These are phyloP conservation scores for Poteriospumella lacustris DNA, from an alignment of 108 stramenopile species.

Conservation along the genomic window DNA sequence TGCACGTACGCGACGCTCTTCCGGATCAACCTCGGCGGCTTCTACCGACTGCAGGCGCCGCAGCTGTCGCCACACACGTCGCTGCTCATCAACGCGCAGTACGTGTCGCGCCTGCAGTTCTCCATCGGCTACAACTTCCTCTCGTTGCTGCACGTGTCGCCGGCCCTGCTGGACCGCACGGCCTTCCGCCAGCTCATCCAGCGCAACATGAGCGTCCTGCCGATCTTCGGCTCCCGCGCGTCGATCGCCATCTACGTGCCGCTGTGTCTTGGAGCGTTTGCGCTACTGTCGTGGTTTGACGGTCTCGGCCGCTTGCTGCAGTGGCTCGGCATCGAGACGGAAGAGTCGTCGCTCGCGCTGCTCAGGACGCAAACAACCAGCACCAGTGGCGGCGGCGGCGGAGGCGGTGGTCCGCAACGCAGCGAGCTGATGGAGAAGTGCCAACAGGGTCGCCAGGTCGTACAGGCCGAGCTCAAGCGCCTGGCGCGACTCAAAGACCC, in stretches of 20 bases:
- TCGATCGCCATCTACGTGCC: conserved; percentile 12
- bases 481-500: neutral
- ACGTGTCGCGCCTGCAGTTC: conserved; percentile 64
- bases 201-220: neutral
- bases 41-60: conserved; percentile 29
- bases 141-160: conserved; percentile 46
- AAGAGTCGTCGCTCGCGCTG: neutral
- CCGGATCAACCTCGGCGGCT: conserved; percentile 18
- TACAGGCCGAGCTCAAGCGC: neutral
- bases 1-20: conserved; percentile 33
- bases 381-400: neutral
- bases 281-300: neutral
- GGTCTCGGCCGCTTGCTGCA: neutral
- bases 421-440: neutral
- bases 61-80: conserved; percentile 44
- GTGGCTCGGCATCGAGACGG: neutral
- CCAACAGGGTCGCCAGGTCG: neutral
- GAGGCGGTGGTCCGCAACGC: neutral
- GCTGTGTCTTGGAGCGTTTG: neutral
- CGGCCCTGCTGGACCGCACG: neutral
- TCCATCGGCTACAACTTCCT: conserved; percentile 65
- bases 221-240: conserved; percentile 10
- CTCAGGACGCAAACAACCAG: neutral
- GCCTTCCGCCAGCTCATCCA: conserved; percentile 1
- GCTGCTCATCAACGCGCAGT: conserved; percentile 71